These are phyloP conservation scores for Solioccasus polychromus DNA, from an alignment of 768 basidiomycete species.

Conservation along the genomic window DNA sequence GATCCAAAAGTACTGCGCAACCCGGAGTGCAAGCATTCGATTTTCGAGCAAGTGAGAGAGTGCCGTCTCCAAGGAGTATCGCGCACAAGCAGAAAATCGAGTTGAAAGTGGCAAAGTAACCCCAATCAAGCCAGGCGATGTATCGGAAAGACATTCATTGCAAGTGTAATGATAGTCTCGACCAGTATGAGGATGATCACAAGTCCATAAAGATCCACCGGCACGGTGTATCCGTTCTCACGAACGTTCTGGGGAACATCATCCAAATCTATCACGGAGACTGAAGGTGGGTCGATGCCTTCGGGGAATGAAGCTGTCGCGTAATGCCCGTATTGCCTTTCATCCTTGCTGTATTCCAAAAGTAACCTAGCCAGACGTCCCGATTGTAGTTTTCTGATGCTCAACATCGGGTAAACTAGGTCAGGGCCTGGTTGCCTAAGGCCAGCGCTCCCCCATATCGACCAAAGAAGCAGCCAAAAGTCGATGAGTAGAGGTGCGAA, in stretches of 20 bases:
- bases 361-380: slow-evolving; percentile 2
- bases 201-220: background rate
- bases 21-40: background rate
- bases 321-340: background rate
- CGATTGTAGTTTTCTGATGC: slow-evolving; percentile 3
- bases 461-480: background rate
- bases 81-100: too few species aligned
- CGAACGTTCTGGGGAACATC: background rate
- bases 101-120: too few species aligned
- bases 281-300: background rate
- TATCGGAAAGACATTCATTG: too few species aligned
- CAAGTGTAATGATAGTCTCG: too few species aligned
- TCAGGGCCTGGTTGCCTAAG: background rate
- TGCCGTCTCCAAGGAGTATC: background rate
- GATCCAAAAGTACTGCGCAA: slow-evolving; percentile 1
- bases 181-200: background rate
- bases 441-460: background rate
- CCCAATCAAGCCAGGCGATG: background rate
- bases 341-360: background rate
- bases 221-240: background rate
- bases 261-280: background rate
- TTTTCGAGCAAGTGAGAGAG: slow-evolving; percentile 2
- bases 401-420: slow-evolving; percentile 2
- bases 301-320: background rate
- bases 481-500: background rate